Conservation (phyloP, 305 asterid genomes). For the Monarda citriodora region DNA sequence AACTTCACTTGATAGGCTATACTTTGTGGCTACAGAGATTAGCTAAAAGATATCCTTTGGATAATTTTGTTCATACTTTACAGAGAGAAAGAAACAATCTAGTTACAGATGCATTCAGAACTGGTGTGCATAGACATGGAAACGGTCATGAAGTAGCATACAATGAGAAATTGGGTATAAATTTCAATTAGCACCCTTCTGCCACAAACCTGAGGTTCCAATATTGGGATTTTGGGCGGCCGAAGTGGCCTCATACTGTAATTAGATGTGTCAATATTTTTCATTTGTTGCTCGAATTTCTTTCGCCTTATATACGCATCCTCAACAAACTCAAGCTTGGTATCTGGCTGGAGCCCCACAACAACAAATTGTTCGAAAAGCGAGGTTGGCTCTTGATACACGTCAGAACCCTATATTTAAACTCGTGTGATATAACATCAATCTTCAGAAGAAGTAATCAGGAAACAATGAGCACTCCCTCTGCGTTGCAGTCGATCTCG, state of each 20-base stretch:
- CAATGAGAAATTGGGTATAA: conserved; percentile 7
- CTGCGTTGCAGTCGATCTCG: conserved; percentile 76
- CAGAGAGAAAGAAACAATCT: conserved; percentile 1
- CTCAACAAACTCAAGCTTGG: conserved; percentile 82
- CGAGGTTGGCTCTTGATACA: conserved; percentile 72
- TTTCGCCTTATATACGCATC: conserved; percentile 68
- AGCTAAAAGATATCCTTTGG: conserved; percentile 5
- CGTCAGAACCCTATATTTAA: conserved; percentile 70
- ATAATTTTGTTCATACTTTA: background rate
- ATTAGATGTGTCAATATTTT: conserved; percentile 40
- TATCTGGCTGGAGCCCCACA: conserved; percentile 89
- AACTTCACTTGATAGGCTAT: conserved; percentile 13
- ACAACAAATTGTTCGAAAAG: conserved; percentile 90
- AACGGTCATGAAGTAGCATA: conserved; percentile 1
- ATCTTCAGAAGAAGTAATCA: conserved; percentile 17
- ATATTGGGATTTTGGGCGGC: conserved; percentile 57
- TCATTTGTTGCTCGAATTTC: conserved; percentile 63
- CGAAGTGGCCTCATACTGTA: conserved; percentile 32
- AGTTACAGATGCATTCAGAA: conserved; percentile 12
- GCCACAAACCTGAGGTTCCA: conserved; percentile 86
- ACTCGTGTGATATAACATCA: conserved; percentile 27
- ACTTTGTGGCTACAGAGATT: too few relatives aligned
- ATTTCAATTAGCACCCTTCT: conserved; percentile 5
- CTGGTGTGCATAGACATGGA: conserved; percentile 3
- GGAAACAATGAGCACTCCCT: conserved; percentile 48